These are phyloP conservation scores for Globisporangium spiculum DNA, from an alignment of 352 stramenopile genomes.

Conservation along the genomic window DNA sequence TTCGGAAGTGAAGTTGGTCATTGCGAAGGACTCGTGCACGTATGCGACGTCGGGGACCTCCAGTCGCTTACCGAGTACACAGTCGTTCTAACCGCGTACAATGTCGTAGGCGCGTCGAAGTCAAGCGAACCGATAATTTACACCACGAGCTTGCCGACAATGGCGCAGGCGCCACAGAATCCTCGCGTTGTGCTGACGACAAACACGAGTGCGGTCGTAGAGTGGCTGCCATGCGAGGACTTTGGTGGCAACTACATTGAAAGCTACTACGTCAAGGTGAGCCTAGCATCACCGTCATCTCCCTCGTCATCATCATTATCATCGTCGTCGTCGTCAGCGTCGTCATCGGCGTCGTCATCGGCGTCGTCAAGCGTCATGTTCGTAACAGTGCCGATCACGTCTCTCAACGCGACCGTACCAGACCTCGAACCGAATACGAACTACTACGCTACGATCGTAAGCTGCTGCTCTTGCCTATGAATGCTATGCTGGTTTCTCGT, in stretches of 20 bases:
- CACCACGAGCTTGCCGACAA: slow-evolving; percentile 27
- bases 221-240: slow-evolving; percentile 39
- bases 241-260: slow-evolving; percentile 44
- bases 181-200: slow-evolving; percentile 16
- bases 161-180: slow-evolving; percentile 31
- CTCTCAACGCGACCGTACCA: slow-evolving; percentile 23
- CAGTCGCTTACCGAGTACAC: slow-evolving; percentile 46
- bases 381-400: slow-evolving; percentile 15
- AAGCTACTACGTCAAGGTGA: slow-evolving; percentile 32
- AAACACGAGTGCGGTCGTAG: slow-evolving; percentile 20
- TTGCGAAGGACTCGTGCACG: slow-evolving; percentile 44
- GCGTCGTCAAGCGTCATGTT: neutral
- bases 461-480: too few relatives aligned
- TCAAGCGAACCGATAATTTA: slow-evolving; percentile 19
- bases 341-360: too few relatives aligned
- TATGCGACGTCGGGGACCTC: slow-evolving; percentile 34
- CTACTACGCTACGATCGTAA: slow-evolving; percentile 51
- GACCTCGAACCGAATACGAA: slow-evolving; percentile 23
- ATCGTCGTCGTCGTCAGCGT: neutral
- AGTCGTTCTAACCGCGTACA: slow-evolving; percentile 33
- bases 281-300: neutral
- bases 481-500: neutral
- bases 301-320: neutral
- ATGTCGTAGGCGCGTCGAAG: slow-evolving; percentile 32
- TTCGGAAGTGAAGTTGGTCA: slow-evolving; percentile 19